Evolutionary conservation across 495 filamentous ascomycete genomes (phyloP).

Genomic region (Xylaria scruposa): DNA sequence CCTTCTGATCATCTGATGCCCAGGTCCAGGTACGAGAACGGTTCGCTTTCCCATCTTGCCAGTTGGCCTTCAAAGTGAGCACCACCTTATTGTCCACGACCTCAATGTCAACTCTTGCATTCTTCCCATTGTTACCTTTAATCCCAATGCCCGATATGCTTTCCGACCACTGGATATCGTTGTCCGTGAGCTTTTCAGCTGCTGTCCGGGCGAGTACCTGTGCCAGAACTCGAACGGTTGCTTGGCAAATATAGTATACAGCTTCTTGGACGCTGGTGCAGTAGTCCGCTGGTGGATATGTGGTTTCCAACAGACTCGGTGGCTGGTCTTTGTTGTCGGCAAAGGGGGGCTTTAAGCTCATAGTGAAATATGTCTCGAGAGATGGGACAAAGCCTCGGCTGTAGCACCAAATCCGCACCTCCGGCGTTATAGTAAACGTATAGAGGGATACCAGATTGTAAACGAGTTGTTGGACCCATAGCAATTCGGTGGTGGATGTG

Average conservation of each 20-base stretch:
- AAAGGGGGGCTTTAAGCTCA: constrained; percentile 41
- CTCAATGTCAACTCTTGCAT: constrained; percentile 26
- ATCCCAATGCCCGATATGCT: constrained; percentile 28
- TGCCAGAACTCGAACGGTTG: constrained; percentile 30
- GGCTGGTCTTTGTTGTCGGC: constrained; percentile 21
- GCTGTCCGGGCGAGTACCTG: constrained; percentile 26
- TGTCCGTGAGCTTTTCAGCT: constrained; percentile 21
- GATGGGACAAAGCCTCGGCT: constrained; percentile 35
- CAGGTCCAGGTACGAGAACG: constrained; percentile 18
- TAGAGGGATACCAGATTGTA: constrained; percentile 38
- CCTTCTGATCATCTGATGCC: constrained; percentile 3
- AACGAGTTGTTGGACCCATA: constrained; percentile 36
- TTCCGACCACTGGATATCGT: constrained; percentile 32
- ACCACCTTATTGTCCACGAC: constrained; percentile 25
- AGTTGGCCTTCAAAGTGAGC: constrained; percentile 29
- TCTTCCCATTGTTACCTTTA: constrained; percentile 23
- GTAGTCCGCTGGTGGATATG: constrained; percentile 38
- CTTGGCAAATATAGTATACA: constrained; percentile 39
- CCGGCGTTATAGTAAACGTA: constrained; percentile 49
- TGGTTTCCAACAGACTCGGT: constrained; percentile 31
- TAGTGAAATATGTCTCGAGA: constrained; percentile 40
- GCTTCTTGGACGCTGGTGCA: constrained; percentile 36
- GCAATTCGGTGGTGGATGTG: constrained; percentile 37
- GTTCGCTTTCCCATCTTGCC: background rate
- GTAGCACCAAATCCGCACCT: constrained; percentile 42